phyloP scores from a whole-genome alignment of 352 stramenopile species.

The Pythium phragmiticola region DNA sequence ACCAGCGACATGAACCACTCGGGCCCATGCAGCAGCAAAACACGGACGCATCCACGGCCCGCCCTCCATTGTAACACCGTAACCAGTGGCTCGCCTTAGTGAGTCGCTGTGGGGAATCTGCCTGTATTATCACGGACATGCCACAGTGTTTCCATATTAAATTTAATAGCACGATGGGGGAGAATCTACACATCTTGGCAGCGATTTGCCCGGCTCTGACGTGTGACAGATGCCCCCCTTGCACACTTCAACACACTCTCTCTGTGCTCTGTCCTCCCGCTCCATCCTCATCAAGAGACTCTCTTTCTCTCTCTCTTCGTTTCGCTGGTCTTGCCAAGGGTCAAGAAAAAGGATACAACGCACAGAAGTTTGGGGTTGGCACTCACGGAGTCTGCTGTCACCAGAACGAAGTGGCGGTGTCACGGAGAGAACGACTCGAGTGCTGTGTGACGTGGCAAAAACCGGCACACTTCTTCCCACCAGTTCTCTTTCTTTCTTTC shows the following conservation, averaged over 20 bases:
- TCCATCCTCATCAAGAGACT: neutral
- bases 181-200: too few species aligned
- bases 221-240: neutral
- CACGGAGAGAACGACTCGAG: neutral
- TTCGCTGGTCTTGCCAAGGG: conserved; percentile 5
- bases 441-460: conserved; percentile 5
- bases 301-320: conserved; percentile 4
- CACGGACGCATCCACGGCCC: too few species aligned
- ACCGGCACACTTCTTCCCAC: conserved; percentile 13
- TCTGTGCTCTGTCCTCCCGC: neutral
- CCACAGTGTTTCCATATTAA: too few species aligned
- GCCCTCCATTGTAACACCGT: too few species aligned
- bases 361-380: neutral
- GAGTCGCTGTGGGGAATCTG: neutral
- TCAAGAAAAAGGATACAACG: neutral
- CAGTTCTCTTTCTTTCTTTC: neutral
- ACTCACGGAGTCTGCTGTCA: neutral
- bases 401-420: conserved; percentile 13
- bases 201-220: neutral
- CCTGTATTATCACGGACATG: neutral
- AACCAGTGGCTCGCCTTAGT: too few species aligned
- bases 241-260: neutral
- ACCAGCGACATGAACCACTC: conserved; percentile 11
- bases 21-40: too few species aligned
- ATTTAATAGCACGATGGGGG: too few species aligned